These are phyloP conservation scores for Blastosporella zonata DNA, from an alignment of 1,284 basidiomycete species.

Conservation along the genomic window DNA sequence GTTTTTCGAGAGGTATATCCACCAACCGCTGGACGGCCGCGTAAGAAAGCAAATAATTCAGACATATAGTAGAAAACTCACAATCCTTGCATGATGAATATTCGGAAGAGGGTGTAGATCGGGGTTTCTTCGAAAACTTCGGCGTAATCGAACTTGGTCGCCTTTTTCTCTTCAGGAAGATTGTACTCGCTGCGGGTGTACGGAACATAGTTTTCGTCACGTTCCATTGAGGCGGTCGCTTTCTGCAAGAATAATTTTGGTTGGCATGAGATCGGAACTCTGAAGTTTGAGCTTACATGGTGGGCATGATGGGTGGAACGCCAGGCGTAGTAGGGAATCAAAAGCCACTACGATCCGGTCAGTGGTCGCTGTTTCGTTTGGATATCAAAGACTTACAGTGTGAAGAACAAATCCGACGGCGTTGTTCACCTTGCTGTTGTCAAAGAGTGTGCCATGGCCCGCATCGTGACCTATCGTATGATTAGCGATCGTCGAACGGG, in stretches of 20 bases:
- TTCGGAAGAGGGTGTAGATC: conserved; percentile 55
- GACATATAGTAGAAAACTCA: conserved; percentile 24
- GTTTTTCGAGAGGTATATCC: conserved; percentile 70
- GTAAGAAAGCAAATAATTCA: neutral
- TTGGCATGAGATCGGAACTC: neutral
- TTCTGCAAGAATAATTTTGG: conserved; percentile 31
- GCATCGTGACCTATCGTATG: conserved; percentile 30
- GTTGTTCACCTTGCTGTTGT: conserved; percentile 32
- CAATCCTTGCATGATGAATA: conserved; percentile 61
- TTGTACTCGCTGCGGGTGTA: conserved; percentile 43
- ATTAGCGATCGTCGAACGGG: neutral
- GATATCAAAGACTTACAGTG: conserved; percentile 22
- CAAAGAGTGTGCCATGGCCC: conserved; percentile 35
- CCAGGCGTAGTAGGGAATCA: conserved; percentile 52
- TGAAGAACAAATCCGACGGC: conserved; percentile 34
- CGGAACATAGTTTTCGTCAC: conserved; percentile 55
- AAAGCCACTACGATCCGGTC: conserved; percentile 34
- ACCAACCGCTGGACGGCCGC: conserved; percentile 53
- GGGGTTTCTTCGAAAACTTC: conserved; percentile 69
- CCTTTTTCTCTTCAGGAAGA: conserved; percentile 40
- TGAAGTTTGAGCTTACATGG: conserved; percentile 29
- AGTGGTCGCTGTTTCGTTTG: neutral
- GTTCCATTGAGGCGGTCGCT: conserved; percentile 50
- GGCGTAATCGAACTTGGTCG: conserved; percentile 43
- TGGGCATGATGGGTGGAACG: conserved; percentile 47